Base-by-base conservation (phyloP, 225 moss, liverwort and hornwort genomes). In the Physcomitrium patens region DNA sequence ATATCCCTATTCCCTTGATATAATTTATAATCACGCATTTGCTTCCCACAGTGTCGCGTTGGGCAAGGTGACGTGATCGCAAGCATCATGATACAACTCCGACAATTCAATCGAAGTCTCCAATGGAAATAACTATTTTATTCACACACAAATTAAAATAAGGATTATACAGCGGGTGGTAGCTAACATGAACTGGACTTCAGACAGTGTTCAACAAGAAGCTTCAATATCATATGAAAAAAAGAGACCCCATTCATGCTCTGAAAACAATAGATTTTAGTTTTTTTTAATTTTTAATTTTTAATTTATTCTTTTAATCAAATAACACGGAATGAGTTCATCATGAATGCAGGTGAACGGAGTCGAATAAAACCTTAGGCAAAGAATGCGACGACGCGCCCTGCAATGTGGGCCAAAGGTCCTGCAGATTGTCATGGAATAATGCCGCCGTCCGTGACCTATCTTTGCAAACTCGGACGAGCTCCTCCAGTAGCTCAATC, bases 311-410 rank as follows among this genome's bases (percentile, higher is more conserved):
- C 31, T 4, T 24, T 37, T 37, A 37, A 37, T 37, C 31, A 37
- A 37, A 37, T 37, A 4, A 37, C 31, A 37, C 31, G 5, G 31
- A 37, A 37, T 7, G 31, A 7, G 31, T 37, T 37, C 31, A 37
- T 37, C 31, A 37, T 37, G 2, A 37, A 47, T 23, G 56, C 20
- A 65, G 45, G n/a, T 44, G 42, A 28, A 72, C 46, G 27, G 58
- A 16, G 26, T 37, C 31, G 31, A 37, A 2, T 37, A 37, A 37
- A 37, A 92, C 92, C 92, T 97, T 97, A 0, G 97, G 92, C 53
- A 94, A 86, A n/a, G 91, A 78, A 52, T 94, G 97, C 73, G 94
- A 88, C 31, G 97, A 94, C 49, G 97, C 94, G 18, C 91, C 82
- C 80, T 92, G 87, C 80, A 96, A 80, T 22, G 87, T 69, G 5